Evolutionary conservation across 257 asterid species (phyloP).

Genomic region (Solanum virginianum): DNA sequence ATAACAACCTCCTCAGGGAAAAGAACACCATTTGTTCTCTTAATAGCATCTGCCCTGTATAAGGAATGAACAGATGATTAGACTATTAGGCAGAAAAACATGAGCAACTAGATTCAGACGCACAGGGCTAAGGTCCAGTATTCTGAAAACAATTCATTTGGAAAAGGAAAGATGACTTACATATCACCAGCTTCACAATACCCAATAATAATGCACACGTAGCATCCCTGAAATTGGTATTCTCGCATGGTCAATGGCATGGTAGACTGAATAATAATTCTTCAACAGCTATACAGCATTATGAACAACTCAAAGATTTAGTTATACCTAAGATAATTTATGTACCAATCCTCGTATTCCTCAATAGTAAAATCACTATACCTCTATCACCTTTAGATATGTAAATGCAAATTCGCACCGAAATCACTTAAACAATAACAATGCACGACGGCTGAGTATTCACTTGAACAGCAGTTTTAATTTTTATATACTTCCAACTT

Average conservation of each 20-base stretch:
- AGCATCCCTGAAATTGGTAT: constrained; percentile 67
- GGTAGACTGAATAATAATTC: not conserved
- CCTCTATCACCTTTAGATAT: not conserved
- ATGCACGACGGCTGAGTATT: not conserved
- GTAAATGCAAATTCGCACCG: not conserved
- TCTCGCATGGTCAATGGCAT: constrained; percentile 1
- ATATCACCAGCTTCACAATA: constrained; percentile 99
- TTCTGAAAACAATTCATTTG: not conserved
- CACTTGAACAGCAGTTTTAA: not conserved
- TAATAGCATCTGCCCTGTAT: constrained; percentile 85
- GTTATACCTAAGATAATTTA: not conserved
- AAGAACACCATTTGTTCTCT: constrained; percentile 73
- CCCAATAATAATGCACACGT: constrained; percentile 94
- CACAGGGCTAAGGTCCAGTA: not conserved
- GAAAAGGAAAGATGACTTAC: constrained; percentile 41
- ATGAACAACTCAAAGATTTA: not conserved
- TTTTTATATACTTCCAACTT: not conserved
- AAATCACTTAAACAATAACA: not conserved
- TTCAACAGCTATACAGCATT: not conserved
- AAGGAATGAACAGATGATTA: constrained; percentile 4
- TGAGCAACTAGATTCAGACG: not conserved
- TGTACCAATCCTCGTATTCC: not conserved
- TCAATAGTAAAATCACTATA: not conserved
- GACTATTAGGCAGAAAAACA: not conserved
- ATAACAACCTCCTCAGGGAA: constrained; percentile 77